Percentiles rank a stretch among this genome's conserved stretches.
Conservation (phyloP, 768 basidiomycete genomes). For the Mycena haematopus region DNA sequence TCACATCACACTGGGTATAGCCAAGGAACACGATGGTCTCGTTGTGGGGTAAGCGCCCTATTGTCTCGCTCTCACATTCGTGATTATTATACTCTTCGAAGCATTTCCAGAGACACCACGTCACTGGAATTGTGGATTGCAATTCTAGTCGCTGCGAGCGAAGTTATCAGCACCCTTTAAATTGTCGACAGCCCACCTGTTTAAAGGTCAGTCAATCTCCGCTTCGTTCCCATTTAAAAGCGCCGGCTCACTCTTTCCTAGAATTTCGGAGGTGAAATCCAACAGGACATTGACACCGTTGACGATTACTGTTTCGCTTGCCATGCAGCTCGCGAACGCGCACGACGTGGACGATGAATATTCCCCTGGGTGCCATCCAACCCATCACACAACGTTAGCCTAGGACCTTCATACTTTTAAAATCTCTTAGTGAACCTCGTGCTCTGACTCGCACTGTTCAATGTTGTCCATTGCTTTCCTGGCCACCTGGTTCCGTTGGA, state of each 20-base stretch:
- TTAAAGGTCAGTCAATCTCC: conserved; percentile 41
- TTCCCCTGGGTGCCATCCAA: background rate
- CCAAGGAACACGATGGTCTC: conserved; percentile 58
- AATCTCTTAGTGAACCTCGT: background rate
- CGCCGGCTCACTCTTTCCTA: conserved; percentile 24
- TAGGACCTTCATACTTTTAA: background rate
- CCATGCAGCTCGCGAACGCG: conserved; percentile 41
- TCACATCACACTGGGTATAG: conserved; percentile 34
- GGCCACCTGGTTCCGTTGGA: background rate
- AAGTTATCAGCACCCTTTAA: conserved; percentile 50
- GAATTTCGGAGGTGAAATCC: conserved; percentile 58
- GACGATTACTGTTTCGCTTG: conserved; percentile 57
- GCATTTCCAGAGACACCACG: conserved; percentile 61
- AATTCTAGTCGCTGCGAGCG: conserved; percentile 53
- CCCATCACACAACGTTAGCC: background rate
- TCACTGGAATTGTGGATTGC: conserved; percentile 60
- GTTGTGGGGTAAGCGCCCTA: conserved; percentile 49
- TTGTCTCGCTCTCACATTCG: conserved; percentile 7
- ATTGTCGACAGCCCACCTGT: conserved; percentile 47
- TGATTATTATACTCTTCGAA: conserved; percentile 24
- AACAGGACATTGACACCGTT: conserved; percentile 55
- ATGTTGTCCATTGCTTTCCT: background rate
- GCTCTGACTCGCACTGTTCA: background rate
- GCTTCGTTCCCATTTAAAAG: background rate
- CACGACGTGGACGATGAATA: conserved; percentile 15